Evolutionary conservation across 1,284 basidiomycete species (phyloP).

Genomic region (Albatrellus sp.): DNA sequence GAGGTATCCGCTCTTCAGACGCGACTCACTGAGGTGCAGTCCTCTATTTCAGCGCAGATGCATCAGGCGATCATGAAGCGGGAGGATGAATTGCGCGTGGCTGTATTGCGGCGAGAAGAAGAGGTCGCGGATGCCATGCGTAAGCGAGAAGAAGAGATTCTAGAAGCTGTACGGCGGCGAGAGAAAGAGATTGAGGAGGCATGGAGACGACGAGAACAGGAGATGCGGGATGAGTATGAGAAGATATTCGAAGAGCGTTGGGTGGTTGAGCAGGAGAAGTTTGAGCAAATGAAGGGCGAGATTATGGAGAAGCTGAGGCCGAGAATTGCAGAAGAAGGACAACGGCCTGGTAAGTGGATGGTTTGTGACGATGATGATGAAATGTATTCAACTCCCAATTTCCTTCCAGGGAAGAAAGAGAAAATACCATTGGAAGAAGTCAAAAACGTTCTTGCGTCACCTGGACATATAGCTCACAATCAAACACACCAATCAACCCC

Average conservation of each 20-base stretch:
- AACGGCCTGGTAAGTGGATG: constrained; percentile 5
- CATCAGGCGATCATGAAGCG: constrained; percentile 48
- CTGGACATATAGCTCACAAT: constrained; percentile 27
- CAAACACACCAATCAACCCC: constrained; percentile 12
- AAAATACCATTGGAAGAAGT: constrained; percentile 63
- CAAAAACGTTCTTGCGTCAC: constrained; percentile 50
- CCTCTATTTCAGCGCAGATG: constrained; percentile 37
- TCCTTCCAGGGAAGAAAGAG: constrained; percentile 26
- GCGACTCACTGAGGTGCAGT: constrained; percentile 13
- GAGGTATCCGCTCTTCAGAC: constrained; percentile 36
- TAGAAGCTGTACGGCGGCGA: constrained; percentile 33
- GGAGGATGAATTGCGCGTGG: constrained; percentile 57
- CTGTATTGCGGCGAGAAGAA: constrained; percentile 54
- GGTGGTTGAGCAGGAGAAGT: constrained; percentile 34
- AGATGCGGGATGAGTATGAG: constrained; percentile 37
- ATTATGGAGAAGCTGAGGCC: constrained; percentile 35
- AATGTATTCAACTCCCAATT: background rate
- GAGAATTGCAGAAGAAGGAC: constrained; percentile 26
- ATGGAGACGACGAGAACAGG: constrained; percentile 45
- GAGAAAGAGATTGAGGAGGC: constrained; percentile 35
- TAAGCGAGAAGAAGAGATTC: constrained; percentile 54
- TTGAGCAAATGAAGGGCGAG: constrained; percentile 32
- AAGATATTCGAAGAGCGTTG: constrained; percentile 38
- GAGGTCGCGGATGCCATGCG: constrained; percentile 62
- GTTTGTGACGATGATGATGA: constrained; percentile 19